Base-by-base conservation (phyloP, 352 stramenopile genomes). In the Blastocystis sp. region DNA sequence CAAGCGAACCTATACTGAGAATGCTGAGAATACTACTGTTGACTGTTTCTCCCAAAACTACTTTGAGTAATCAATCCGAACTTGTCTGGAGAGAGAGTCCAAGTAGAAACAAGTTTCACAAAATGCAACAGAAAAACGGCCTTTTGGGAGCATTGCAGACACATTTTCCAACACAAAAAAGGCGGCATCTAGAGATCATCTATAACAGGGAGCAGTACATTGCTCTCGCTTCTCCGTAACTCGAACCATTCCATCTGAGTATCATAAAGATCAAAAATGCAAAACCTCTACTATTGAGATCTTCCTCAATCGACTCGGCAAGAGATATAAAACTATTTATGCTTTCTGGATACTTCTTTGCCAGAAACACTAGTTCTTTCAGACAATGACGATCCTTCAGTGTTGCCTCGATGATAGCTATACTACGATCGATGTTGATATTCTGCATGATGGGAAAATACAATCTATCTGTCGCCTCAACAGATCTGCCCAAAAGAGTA, bases 31-130 rank as follows among this genome's bases (percentile, higher is more conserved):
- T 66, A 68, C 73, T 85, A 85, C 56, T 1, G 39, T 16, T 68
- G 43, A 68, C 16, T 30, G 20, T 3, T 54, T 45, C 2, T 6
- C 24, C 18, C 56, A 45, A 11, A 55, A 6, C 20, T 26, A 85
- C 73, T 85, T 85, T 41, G 34, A 69, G 34, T 85, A 85, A 47
- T 85, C 73, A 53, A 85, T 69, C 6, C 55, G 53, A n/a, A 85
- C 41, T 13, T 85, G 73, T 24, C 43, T 65, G 39, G 47, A 65
- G 7, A 55, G 30, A 26, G 73, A 85, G 39, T 85, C 73, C 53
- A 85, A 34, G 26, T 85, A 85, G 16, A 85, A 66, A 13, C 73
- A 85, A n/a, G 47, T 50, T 18, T 85, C 73, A 68, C 73, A 85
- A 50, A 85, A 85, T 20, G 73, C 73, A 3, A 85, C 43, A 20